Base-by-base conservation (phyloP, 768 basidiomycete species). In the Phlegmacium glaucopus region DNA sequence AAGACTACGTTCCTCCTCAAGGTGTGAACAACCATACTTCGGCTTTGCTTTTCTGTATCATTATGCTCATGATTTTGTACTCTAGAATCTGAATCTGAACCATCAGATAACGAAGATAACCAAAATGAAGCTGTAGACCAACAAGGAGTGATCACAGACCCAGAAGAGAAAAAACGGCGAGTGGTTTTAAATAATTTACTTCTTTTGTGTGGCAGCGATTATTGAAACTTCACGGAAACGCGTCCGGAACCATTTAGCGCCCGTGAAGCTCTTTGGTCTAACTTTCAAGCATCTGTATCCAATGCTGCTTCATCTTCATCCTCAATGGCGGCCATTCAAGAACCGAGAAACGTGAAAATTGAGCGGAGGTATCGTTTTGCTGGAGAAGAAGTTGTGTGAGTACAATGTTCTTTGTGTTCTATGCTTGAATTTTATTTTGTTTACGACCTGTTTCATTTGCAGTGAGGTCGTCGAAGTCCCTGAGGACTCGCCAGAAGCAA, bases 401-500 rank as follows among this genome's bases (percentile, higher is more conserved):
- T 74, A n/a, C n/a, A n/a, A n/a, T n/a, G n/a, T n/a, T n/a, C n/a
- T n/a, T n/a, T n/a, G n/a, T n/a, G n/a, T n/a, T n/a, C n/a, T n/a
- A n/a, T n/a, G n/a, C n/a, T 3, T 28, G 4, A 11, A 36, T 17
- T 40, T 6, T 11, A 26, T 34, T 6, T 45, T 18, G 38, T 41
- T 32, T 12, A 39, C 26, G 44, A 39, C n/a, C 35, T 39, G 42
- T 56, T 35, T 50, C 45, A 47, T 41, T 17, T 28, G 37, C 61
- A 92, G 90, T 42, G 83, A 91, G 61, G 74, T 90, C 1, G 73
- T 81, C 13, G 83, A 89, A 49, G 90, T 92, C 2, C 70, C 75
- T 10, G 87, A 81, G 53, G 78, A 79, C 54, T 91, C 89, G 1
- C 66, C 75, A 6, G 90, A 93, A 4, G 89, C 89, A 3, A 82